Conservation (phyloP, 1,284 basidiomycete genomes). For the Moesziomyces parantarcticus region DNA sequence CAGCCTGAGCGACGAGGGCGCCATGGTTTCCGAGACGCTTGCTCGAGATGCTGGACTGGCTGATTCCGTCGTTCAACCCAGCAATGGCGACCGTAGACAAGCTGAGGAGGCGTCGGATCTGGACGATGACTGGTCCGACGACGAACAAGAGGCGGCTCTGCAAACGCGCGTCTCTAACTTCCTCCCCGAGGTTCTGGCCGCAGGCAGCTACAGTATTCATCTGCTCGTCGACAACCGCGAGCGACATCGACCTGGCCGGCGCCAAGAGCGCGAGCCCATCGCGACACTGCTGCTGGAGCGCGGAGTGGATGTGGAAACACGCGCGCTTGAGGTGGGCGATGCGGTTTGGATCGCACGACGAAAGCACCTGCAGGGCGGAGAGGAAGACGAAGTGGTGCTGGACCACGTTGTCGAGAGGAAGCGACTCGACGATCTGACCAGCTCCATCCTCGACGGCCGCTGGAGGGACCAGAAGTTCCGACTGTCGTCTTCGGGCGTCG, state of each 20-base stretch:
- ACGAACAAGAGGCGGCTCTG: slow-evolving; percentile 18
- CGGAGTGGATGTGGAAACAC: slow-evolving; percentile 70
- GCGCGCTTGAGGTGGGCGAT: slow-evolving; percentile 72
- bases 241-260: slow-evolving; percentile 42
- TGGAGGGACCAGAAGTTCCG: slow-evolving; percentile 74
- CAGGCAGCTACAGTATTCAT: slow-evolving; percentile 71
- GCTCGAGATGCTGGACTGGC: slow-evolving; percentile 40
- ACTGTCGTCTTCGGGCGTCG: slow-evolving; percentile 70
- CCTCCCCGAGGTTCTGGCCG: slow-evolving; percentile 69
- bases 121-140: slow-evolving; percentile 23
- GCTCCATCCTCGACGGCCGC: slow-evolving; percentile 72
- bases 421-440: slow-evolving; percentile 72
- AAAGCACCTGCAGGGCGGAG: slow-evolving; percentile 60
- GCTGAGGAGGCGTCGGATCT: slow-evolving; percentile 3
- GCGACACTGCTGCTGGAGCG: slow-evolving; percentile 47
- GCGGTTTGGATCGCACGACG: slow-evolving; percentile 73
- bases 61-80: neutral
- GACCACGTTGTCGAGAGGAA: slow-evolving; percentile 74
- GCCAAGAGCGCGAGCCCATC: slow-evolving; percentile 32
- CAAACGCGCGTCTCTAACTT: slow-evolving; percentile 11
- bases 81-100: neutral
- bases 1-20: slow-evolving; percentile 60
- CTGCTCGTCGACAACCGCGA: slow-evolving; percentile 73
- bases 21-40: slow-evolving; percentile 45
- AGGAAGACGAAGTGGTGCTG: slow-evolving; percentile 70